Evolutionary conservation across 768 basidiomycete genomes (phyloP).

Genomic region (Tricholoma terreum): DNA sequence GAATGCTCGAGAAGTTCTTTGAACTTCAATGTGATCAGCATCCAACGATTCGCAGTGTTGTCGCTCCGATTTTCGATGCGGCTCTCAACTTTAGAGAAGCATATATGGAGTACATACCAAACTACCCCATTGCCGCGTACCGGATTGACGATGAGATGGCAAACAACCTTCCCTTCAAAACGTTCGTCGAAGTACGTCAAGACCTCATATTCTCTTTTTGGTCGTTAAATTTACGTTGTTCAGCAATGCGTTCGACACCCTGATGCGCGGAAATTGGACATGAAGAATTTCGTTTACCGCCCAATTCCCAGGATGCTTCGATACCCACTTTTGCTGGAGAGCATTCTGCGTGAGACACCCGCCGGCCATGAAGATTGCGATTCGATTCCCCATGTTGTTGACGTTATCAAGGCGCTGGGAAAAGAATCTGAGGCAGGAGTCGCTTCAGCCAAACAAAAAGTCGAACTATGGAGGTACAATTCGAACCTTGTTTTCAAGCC

Average conservation of each 20-base stretch:
- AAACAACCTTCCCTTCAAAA: constrained; percentile 75
- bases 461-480: constrained; percentile 86
- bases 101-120: constrained; percentile 91
- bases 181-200: constrained; percentile 67
- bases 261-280: constrained; percentile 78
- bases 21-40: constrained; percentile 88
- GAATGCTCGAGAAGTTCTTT: constrained; percentile 76
- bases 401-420: constrained; percentile 81
- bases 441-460: constrained; percentile 79
- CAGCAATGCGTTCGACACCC: constrained; percentile 58
- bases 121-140: constrained; percentile 89
- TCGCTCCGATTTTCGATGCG: constrained; percentile 82
- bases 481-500: constrained; percentile 75
- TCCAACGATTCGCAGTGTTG: constrained; percentile 73
- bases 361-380: constrained; percentile 76
- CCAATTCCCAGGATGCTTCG: constrained; percentile 88
- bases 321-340: constrained; percentile 81
- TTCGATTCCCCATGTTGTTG: constrained; percentile 81
- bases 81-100: constrained; percentile 90
- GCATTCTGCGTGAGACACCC: constrained; percentile 74
- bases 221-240: constrained; percentile 14
- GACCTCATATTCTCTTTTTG: background rate
- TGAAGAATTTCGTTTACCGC: constrained; percentile 91
- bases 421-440: constrained; percentile 90
- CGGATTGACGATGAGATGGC: constrained; percentile 86